Base-by-base conservation (phyloP, 1,284 basidiomycete species). In the Laetiporus sulphureus region DNA sequence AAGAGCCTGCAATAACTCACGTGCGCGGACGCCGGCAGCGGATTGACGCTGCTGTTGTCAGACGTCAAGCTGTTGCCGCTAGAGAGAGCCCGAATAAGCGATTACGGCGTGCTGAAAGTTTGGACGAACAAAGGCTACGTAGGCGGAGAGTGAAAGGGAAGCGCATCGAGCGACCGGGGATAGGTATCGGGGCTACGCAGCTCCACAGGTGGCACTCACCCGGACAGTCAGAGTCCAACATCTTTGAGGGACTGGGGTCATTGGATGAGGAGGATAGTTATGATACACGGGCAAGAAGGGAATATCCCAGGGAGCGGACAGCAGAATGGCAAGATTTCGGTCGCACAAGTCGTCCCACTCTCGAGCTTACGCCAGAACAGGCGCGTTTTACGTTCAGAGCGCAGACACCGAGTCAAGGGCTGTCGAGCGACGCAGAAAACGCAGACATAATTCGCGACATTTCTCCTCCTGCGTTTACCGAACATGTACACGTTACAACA, bases 321-420 rank as follows among this genome's bases (percentile, higher is more conserved):
- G 16, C 39, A 11, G 34, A 21, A 19, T 31, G 38, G 38, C 7
- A 13, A 15, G 31, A 22, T 11, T 33, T 30, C 5, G 6, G 24
- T 5, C 15, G 13, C n/a, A n/a, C n/a, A 16, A 36, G 20, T 23
- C 42, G 39, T 19, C 27, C 34, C 6, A 24, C 32, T 3, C 27
- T 40, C 13, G 23, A 32, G 5, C 43, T 45, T 8, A 7, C 10
- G 11, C 30, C 40, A 15, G 44, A 48, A 25, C 45, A 42, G 34
- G 29, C 40, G 3, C 42, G 36, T 23, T 47, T 47, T 32, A 49
- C 45, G 10, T 50, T 52, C 41, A 34, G 31, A 23, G 36, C 37
- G 12, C 25, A 29, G 11, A 20, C 34, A 27, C 31, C 18, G 8
- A n/a, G n/a, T n/a, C n/a, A n/a, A n/a, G n/a, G n/a, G n/a, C n/a